Conservation (phyloP, 805 yeast genomes). For the Cyberlindnera nakhonratchasimensis region DNA sequence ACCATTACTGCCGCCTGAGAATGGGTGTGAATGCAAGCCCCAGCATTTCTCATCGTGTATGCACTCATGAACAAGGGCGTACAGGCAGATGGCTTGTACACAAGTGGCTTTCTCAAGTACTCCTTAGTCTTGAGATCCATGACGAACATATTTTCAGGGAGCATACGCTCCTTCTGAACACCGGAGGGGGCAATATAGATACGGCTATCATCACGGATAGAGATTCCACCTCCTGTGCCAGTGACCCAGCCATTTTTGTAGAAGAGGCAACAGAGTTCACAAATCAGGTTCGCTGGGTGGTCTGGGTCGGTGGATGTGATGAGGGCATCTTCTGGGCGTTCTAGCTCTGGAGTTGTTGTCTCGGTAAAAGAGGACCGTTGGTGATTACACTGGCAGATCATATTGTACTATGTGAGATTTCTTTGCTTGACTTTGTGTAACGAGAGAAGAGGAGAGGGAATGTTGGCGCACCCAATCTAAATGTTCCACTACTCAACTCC, state of each 20-base stretch:
- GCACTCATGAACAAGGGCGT: conserved; percentile 78
- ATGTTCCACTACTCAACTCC: too few relatives aligned
- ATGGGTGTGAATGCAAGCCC: conserved; percentile 94
- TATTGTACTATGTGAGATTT: neutral
- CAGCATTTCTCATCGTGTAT: conserved; percentile 69
- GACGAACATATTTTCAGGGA: conserved; percentile 78
- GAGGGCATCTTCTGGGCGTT: conserved; percentile 17
- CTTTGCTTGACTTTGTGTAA: neutral
- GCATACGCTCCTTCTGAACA: conserved; percentile 86
- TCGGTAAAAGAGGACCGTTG: neutral
- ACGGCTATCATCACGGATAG: conserved; percentile 52
- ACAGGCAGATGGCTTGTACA: conserved; percentile 87
- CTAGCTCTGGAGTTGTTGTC: neutral
- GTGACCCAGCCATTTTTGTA: conserved; percentile 87
- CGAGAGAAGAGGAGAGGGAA: neutral
- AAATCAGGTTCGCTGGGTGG: conserved; percentile 76
- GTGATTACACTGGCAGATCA: conserved; percentile 12
- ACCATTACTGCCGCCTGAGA: conserved; percentile 85
- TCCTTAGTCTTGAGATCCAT: conserved; percentile 51
- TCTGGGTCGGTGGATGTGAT: conserved; percentile 25
- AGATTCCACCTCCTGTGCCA: conserved; percentile 95
- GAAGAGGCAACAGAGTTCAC: conserved; percentile 73
- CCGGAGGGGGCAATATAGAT: conserved; percentile 93
- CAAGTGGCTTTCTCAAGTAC: conserved; percentile 57
- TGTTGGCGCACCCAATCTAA: too few relatives aligned